Evolutionary conservation across 495 filamentous ascomycete genomes (phyloP).

Genomic region (Choiromyces venosus): DNA sequence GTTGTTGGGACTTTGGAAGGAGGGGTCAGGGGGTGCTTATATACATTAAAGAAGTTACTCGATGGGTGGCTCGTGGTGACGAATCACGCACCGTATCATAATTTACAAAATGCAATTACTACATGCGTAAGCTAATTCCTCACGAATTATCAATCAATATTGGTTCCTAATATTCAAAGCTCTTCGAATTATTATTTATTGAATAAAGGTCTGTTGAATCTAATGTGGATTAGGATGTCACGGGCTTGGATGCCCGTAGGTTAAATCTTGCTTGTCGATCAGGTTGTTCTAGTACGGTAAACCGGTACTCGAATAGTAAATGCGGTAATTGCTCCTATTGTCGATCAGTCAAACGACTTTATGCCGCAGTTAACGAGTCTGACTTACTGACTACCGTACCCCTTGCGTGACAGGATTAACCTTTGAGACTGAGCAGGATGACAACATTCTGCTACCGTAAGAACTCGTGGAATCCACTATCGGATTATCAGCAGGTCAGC

Average conservation of each 20-base stretch:
- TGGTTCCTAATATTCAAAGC: not conserved
- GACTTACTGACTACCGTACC: no score
- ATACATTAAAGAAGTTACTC: not conserved
- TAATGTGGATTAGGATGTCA: not conserved
- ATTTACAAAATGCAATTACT: not conserved
- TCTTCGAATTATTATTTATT: not conserved
- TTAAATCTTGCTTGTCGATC: not conserved
- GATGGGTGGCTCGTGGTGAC: not conserved
- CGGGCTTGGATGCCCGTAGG: not conserved
- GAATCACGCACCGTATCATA: not conserved
- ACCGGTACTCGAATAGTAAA: no score
- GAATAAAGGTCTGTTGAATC: not conserved
- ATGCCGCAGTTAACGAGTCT: not conserved
- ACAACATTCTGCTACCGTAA: not conserved
- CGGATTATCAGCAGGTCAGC: no score
- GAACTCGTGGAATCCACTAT: no score
- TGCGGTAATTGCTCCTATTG: not conserved
- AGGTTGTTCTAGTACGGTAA: no score
- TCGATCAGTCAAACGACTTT: not conserved
- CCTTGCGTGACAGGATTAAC: not conserved
- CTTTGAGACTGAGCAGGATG: not conserved
- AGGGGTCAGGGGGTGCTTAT: not conserved
- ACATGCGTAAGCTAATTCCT: not conserved
- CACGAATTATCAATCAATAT: not conserved
- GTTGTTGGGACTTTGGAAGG: not conserved